A percentile compares a stretch with the other conserved stretches of the same genome.
Evolutionary conservation across 768 basidiomycete genomes (phyloP).

Genomic region (Naematelia aurantialba): DNA sequence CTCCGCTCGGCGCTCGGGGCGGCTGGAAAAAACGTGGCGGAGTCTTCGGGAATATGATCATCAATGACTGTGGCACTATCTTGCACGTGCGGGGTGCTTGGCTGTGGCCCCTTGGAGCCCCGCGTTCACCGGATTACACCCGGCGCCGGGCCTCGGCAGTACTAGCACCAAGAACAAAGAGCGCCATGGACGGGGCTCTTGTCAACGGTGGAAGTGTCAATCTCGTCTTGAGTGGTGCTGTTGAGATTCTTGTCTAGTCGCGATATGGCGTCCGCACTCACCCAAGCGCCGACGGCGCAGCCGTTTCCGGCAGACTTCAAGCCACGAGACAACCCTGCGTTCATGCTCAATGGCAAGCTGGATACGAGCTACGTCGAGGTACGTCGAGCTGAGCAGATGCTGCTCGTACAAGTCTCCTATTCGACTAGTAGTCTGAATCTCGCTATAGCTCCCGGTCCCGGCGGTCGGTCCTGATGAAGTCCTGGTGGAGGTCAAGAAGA

Average conservation of each 20-base stretch:
- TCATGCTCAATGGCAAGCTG: constrained; percentile 42
- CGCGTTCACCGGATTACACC: too few species aligned
- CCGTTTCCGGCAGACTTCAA: constrained; percentile 24
- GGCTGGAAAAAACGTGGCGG: background rate
- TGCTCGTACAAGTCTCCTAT: background rate
- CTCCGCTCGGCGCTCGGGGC: background rate
- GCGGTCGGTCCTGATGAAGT: constrained; percentile 64
- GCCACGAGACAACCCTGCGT: constrained; percentile 38
- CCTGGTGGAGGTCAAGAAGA: constrained; percentile 85
- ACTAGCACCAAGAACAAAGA: too few species aligned
- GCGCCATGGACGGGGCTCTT: too few species aligned
- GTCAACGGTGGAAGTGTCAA: too few species aligned
- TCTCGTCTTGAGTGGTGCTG: too few species aligned
- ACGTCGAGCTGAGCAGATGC: constrained; percentile 5
- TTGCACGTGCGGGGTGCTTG: background rate
- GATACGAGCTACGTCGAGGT: constrained; percentile 36
- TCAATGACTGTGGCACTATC: background rate
- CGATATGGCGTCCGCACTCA: background rate
- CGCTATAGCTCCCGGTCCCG: constrained; percentile 44
- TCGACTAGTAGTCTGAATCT: background rate
- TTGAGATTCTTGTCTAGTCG: too few species aligned
- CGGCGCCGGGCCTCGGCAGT: too few species aligned
- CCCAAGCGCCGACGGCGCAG: background rate
- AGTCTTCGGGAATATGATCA: background rate
- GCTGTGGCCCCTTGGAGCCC: background rate